Evolutionary conservation across 805 yeast species (phyloP), one percentile per base, ranked within the genome.

Genomic region (Pichia eremophila): DNA sequence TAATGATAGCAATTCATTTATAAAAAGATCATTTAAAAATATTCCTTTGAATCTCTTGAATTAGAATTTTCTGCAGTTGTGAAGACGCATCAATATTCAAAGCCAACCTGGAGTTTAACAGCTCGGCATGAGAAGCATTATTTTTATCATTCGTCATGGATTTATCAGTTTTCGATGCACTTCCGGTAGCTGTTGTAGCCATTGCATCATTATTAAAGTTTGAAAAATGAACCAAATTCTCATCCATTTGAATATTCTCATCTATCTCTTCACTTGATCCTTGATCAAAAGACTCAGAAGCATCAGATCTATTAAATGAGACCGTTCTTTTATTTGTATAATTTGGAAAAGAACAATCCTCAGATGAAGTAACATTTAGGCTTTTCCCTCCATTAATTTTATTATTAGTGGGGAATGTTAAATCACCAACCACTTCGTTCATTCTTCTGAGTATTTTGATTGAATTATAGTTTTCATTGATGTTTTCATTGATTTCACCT

Each of bases 1-100:
- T 15, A 34, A 9, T 15, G 15, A 34, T 5, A 25, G 25, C 18
- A 7, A 15, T 6, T 22, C 25, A 22, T 22, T 5, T 22, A 22
- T 22, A 22, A 22, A 22, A 22, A 5, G 5, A 22, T 22, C 25
- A 22, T 22, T 22, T 22, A 5, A 58, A 58, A 17, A 59, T 46
- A 10, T 52, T 54, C 7, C 52, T 47, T 37, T 59, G 61, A 1
- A 57, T 27, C 17, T 57, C 54, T 14, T 46, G 36, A 0, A 56
- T 15, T 3, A 54, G 8, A 19, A 45, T 40, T 15, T 45, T 46
- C 29, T 50, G 52, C 43, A 57, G 35, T 15, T 54, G 56, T 12
- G 52, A 45, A 17, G 52, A 35, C 4, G 49, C 51, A 10, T 55
- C 18, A n/a, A 47, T 40, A 40, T 53, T 40, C 28, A 53, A 29